Conservation (phyloP, 192 early-diverging fungal species). For the Funneliformis mosseae region DNA sequence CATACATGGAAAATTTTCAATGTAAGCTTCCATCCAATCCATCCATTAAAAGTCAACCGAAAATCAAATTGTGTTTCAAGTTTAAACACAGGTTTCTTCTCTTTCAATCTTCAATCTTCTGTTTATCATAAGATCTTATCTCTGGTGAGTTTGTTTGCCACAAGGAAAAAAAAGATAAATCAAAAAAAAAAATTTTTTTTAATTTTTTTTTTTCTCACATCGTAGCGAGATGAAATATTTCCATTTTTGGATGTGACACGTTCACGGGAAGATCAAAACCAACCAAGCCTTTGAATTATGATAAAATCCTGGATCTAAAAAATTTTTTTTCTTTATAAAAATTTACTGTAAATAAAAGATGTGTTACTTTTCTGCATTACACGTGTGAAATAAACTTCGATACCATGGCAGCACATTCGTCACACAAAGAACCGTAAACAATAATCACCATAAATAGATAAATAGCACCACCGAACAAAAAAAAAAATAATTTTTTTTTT, state of each 20-base stretch:
- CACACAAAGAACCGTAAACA: background rate
- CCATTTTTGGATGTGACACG: background rate
- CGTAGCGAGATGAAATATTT: background rate
- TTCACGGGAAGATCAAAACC: background rate
- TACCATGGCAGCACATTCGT: background rate
- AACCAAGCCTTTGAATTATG: background rate
- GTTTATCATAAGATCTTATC: background rate
- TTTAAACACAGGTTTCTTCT: background rate
- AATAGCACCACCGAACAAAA: background rate
- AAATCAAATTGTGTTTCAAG: background rate
- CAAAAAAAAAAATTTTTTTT: no score
- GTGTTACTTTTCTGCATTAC: background rate
- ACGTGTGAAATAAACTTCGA: background rate
- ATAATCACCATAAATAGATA: background rate
- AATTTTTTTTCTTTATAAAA: background rate
- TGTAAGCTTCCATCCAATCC: background rate
- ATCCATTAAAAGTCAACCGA: background rate
- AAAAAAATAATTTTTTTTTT: background rate
- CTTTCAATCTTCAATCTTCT: background rate
- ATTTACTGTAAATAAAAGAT: background rate
- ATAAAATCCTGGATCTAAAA: background rate
- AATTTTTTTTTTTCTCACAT: background rate
- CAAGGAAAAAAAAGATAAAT: background rate
- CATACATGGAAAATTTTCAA: background rate
- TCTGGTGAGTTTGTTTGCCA: background rate